These are phyloP conservation scores for Hemerocallis citrina DNA, from an alignment of 106 monocot genomes.

Conservation along the genomic window DNA sequence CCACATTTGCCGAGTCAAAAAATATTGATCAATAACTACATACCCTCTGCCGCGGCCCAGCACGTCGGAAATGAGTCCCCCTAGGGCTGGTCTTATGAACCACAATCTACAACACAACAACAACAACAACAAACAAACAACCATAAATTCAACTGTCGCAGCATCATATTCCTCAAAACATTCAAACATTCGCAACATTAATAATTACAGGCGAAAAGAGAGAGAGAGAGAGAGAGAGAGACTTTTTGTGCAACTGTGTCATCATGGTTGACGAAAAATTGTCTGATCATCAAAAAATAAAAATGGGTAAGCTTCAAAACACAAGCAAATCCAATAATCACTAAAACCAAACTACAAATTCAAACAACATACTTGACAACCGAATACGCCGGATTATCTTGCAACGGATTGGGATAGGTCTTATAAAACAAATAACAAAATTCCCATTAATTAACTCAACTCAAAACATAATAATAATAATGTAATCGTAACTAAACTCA, in stretches of 20 bases:
- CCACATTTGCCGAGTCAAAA: too few species aligned
- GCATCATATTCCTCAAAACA: too few species aligned
- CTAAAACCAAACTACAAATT: too few species aligned
- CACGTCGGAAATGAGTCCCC: conserved; percentile 78
- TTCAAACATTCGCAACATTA: too few species aligned
- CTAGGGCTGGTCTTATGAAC: conserved; percentile 56
- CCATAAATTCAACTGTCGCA: not conserved
- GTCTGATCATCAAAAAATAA: conserved; percentile 32
- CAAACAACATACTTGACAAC: conserved; percentile 74
- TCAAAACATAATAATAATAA: too few species aligned
- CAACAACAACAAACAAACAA: not conserved
- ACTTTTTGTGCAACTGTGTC: conserved; percentile 81
- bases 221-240: too few species aligned
- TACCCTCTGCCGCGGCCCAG: conserved; percentile 85
- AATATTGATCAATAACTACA: too few species aligned
- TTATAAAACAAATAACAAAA: too few species aligned
- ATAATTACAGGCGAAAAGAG: too few species aligned
- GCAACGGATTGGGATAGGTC: conserved; percentile 81
- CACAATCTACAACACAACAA: conserved; percentile 57
- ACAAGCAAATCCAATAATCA: not conserved
- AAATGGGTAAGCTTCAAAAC: not conserved
- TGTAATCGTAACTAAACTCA: too few species aligned
- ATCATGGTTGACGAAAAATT: conserved; percentile 79
- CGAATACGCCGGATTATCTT: conserved; percentile 85
- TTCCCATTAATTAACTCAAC: too few species aligned